phyloP scores from a whole-genome alignment of 805 yeast species.

The Tetrapisispora nanseiensis region DNA sequence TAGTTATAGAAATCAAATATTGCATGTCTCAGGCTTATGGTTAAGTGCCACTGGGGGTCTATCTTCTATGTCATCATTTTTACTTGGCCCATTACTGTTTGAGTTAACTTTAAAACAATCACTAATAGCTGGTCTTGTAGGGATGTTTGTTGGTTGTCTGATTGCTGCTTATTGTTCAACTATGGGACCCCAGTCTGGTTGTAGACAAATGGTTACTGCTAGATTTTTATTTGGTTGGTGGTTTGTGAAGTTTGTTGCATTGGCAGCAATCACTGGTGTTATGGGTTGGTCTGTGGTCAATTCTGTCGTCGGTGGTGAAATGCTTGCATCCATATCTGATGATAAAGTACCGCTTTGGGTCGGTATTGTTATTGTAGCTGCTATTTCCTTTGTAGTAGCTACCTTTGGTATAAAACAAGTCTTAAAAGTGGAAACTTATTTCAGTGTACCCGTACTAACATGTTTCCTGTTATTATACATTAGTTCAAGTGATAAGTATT shows the following conservation, averaged over 20 bases:
- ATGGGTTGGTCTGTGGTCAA: conserved; percentile 95
- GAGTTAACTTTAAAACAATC: conserved; percentile 60
- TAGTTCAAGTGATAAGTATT: conserved; percentile 41
- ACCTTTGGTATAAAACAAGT: conserved; percentile 71
- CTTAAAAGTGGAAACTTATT: conserved; percentile 53
- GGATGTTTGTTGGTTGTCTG: conserved; percentile 58
- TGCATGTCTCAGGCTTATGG: conserved; percentile 66
- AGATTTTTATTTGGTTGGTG: conserved; percentile 79
- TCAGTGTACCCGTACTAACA: conserved; percentile 59
- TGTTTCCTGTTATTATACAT: conserved; percentile 62
- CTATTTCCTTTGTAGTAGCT: conserved; percentile 55
- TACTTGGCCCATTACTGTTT: conserved; percentile 63
- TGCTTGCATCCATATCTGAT: conserved; percentile 54
- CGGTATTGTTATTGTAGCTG: conserved; percentile 64
- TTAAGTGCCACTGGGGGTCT: conserved; percentile 77
- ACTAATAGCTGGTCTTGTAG: conserved; percentile 51
- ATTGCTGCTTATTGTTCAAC: conserved; percentile 76
- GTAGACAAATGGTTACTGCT: conserved; percentile 80
- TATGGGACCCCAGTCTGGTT: conserved; percentile 86
- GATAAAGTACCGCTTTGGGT: conserved; percentile 59
- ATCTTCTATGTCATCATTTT: conserved; percentile 81
- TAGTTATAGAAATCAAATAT: conserved; percentile 27
- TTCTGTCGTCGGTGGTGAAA: conserved; percentile 81
- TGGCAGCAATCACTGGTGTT: conserved; percentile 65
- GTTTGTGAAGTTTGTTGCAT: conserved; percentile 66